Conservation (phyloP, 331 rosid species). For the Pyrus hybrid region DNA sequence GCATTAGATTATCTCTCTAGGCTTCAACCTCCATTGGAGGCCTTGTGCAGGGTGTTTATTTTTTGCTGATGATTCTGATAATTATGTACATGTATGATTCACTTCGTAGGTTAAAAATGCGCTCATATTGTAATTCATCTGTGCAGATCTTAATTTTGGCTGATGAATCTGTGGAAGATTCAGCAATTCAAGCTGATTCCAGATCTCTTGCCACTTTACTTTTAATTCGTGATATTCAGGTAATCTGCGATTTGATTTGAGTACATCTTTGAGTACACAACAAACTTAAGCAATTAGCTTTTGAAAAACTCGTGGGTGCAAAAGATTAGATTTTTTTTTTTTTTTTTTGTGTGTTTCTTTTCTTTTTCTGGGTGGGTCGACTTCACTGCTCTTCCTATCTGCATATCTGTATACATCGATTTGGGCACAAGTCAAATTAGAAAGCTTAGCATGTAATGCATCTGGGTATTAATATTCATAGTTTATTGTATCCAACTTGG, state of each 20-base stretch:
- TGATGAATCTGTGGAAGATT: conserved; percentile 92
- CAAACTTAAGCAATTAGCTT: not conserved
- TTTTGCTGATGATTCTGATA: not conserved
- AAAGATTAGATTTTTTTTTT: not conserved
- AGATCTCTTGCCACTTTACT: conserved; percentile 92
- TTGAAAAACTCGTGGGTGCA: not conserved
- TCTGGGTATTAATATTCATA: not conserved
- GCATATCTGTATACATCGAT: too few species aligned
- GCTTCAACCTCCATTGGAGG: not conserved
- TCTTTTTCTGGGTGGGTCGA: not conserved
- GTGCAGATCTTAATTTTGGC: conserved; percentile 86
- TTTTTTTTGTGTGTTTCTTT: not conserved
- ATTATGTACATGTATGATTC: not conserved
- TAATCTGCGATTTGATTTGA: conserved; percentile 18
- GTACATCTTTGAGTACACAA: not conserved
- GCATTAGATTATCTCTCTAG: not conserved
- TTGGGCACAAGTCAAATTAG: not conserved
- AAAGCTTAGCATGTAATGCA: not conserved
- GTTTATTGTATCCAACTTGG: not conserved
- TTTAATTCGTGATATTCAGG: conserved; percentile 92
- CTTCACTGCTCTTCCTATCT: too few species aligned
- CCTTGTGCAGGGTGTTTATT: not conserved
- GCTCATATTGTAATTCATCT: conserved; percentile 18
- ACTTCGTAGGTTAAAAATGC: not conserved
- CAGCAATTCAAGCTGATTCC: conserved; percentile 95